Evolutionary conservation across 2,329 filamentous ascomycete genomes (phyloP), one percentile per base, ranked within the genome.

Genomic region (Penicillium sp.): DNA sequence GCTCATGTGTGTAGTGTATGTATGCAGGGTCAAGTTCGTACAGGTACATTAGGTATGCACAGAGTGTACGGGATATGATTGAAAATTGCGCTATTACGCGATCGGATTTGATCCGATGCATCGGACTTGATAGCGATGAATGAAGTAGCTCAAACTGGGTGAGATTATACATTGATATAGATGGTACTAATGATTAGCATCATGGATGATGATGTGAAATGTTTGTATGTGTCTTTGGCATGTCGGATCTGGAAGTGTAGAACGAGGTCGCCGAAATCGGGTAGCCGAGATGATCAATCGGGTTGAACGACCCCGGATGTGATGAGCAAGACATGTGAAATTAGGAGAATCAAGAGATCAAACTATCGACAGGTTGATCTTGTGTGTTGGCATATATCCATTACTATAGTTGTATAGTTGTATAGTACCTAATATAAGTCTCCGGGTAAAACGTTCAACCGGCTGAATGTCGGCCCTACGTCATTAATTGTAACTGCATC

Each of bases 391-490:
- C n/a, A n/a, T n/a, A n/a, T n/a, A n/a, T n/a, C n/a, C n/a, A n/a
- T n/a, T n/a, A n/a, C n/a, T n/a, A n/a, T n/a, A n/a, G n/a, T n/a
- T n/a, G n/a, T n/a, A n/a, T n/a, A n/a, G n/a, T n/a, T n/a, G n/a
- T n/a, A n/a, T n/a, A n/a, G n/a, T n/a, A n/a, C n/a, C n/a, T n/a
- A n/a, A n/a, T 36, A 7, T 19, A 35, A 13, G 23, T 23, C 23
- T 23, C 23, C 55, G 53, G 60, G 61, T 54, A 62, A 61, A 63
- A 56, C 34, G 56, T 63, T 59, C 56, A 55, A 59, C 61, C 61
- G 62, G 30, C 11, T n/a, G 1, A 34, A 35, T 41, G 11, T 32
- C 29, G 38, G 38, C 44, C 26, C 27, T 29, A 45, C 45, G 36
- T 45, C 42, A 53, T 26, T n/a, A 43, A n/a, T n/a, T 13, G 2